Evolutionary conservation across 768 basidiomycete genomes (phyloP), one percentile per base, ranked within the genome.

Genomic region (Leccinum rimulosum): DNA sequence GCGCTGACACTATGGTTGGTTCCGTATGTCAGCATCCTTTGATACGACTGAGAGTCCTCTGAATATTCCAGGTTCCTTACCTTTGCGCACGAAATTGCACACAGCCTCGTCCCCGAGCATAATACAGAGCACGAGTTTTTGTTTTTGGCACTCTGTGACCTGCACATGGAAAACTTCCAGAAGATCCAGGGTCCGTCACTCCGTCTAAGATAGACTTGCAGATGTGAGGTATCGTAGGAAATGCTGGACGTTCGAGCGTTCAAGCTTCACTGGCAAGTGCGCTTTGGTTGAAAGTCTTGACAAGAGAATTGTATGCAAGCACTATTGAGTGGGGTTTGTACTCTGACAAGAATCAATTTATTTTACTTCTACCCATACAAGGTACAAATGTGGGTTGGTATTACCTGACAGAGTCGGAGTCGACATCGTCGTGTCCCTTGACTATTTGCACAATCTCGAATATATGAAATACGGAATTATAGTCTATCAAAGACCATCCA

Each of bases 1-100:
- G 57, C 57, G 4, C 15, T 47, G 33, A n/a, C 43, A 35, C 52
- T 51, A 36, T 57, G 57, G 57, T 58, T 15, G 19, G 17, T 28
- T 19, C 27, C 4, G n/a, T 50, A 10, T 15, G 10, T 17, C 17
- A 10, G 14, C 2, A 35, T 5, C 7, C 15, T 6, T 28, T 25
- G 14, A 17, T 5, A 30, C 10, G 31, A 15, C 35, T 52, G 25
- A 52, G 19, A 5, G 27, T 7, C 19, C 12, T 11, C 6, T 38
- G 15, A 35, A 25, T 19, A 4, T 12, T 27, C 15, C 3, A 52
- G 52, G 35, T 52, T 38, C 52, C 25, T 52, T 9, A 27, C 19
- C 1, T 10, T 45, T 19, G 17, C 43, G 3, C 43, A 45, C 10
- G 43, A 45, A 45, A 45, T 45, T 25, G 25, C 25, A 25, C 25